phyloP scores from a whole-genome alignment of 805 yeast species.

The Saccharomycopsis javanensis region DNA sequence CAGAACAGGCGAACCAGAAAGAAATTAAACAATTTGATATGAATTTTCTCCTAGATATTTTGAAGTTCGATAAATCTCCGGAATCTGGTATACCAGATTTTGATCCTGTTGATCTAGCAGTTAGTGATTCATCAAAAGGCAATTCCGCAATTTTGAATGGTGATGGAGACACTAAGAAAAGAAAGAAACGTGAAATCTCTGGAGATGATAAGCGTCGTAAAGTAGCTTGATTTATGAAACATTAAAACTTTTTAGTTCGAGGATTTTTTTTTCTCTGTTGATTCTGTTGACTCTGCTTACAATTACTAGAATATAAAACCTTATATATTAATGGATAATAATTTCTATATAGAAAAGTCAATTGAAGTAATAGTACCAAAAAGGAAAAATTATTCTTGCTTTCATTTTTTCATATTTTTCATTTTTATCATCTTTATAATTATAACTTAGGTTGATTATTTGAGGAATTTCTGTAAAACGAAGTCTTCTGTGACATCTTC shows the following conservation, averaged over 20 bases:
- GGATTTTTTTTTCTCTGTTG: too few relatives aligned
- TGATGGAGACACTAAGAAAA: slow-evolving; percentile 17
- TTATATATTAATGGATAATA: not conserved
- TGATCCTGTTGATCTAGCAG: slow-evolving; percentile 16
- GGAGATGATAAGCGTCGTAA: slow-evolving; percentile 14
- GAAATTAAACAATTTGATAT: slow-evolving; percentile 14
- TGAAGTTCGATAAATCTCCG: slow-evolving; percentile 17
- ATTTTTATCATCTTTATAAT: too few relatives aligned
- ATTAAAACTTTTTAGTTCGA: too few relatives aligned
- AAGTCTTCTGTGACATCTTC: slow-evolving; percentile 76
- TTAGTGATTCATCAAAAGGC: slow-evolving; percentile 12
- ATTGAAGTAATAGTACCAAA: too few relatives aligned
- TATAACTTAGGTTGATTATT: slow-evolving; percentile 16
- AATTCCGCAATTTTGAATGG: slow-evolving; percentile 13
- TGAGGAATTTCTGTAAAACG: slow-evolving; percentile 75
- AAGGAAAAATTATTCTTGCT: too few relatives aligned
- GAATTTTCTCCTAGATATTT: slow-evolving; percentile 12
- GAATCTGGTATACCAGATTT: slow-evolving; percentile 18
- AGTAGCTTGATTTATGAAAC: too few relatives aligned
- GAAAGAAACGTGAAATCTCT: slow-evolving; percentile 10
- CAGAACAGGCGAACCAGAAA: not conserved
- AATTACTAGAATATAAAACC: too few relatives aligned
- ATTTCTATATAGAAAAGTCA: not conserved
- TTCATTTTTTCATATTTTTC: too few relatives aligned
- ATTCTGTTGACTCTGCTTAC: too few relatives aligned